Base-by-base conservation (phyloP, 192 early-diverging fungal species). In the Entomortierella chlamydospora region DNA sequence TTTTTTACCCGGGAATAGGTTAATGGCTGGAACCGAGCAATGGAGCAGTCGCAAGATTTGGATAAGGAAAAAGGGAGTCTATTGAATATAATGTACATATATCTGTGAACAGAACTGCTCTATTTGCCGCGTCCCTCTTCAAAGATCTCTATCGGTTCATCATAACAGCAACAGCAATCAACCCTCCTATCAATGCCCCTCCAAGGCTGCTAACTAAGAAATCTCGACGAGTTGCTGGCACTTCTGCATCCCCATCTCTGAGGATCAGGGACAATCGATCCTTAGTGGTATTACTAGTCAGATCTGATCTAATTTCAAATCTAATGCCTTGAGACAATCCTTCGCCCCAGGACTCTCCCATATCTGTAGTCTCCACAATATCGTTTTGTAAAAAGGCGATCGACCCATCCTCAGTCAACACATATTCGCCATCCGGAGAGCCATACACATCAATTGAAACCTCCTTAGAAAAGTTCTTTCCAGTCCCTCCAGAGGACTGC, bases 81-180 rank as follows among this genome's bases (percentile, higher is more conserved):
- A n/a, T n/a, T n/a, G n/a, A n/a, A n/a, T n/a, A n/a, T n/a, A n/a
- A n/a, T n/a, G n/a, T n/a, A n/a, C n/a, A n/a, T n/a, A n/a, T n/a
- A n/a, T n/a, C n/a, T n/a, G n/a, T n/a, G n/a, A n/a, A n/a, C n/a
- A n/a, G n/a, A n/a, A n/a, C n/a, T n/a, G n/a, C n/a, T n/a, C n/a
- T n/a, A n/a, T n/a, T n/a, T n/a, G n/a, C n/a, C n/a, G n/a, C n/a
- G n/a, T n/a, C n/a, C n/a, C n/a, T n/a, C n/a, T n/a, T n/a, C n/a
- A n/a, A n/a, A n/a, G n/a, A n/a, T 50, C 28, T 80, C 61, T 72
- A 72, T 54, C 53, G 55, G 43, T 70, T 70, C 68, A 79, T 52
- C 76, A 79, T 70, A 23, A 79, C 57, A 8, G 52, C 76, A 9
- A 66, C 61, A 2, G 76, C 58, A 25, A 79, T 47, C 41, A 79